Percentiles rank a stretch among this genome's conserved stretches.
Conservation (phyloP, 2,329 filamentous ascomycete species). For the Colletotrichum echinochloae region DNA sequence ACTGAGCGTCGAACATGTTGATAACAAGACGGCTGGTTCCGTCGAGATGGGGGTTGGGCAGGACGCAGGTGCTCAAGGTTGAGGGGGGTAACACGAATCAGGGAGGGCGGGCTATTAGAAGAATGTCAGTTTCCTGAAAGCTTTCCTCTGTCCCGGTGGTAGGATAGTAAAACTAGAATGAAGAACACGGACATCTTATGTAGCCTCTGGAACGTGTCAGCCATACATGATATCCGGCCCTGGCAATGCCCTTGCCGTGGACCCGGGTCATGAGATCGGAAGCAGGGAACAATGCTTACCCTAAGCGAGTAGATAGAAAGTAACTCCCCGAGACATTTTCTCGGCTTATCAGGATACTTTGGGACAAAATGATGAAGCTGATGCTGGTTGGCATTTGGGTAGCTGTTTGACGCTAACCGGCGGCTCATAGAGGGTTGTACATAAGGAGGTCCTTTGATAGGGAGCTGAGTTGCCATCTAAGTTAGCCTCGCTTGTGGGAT, state of each 20-base stretch:
- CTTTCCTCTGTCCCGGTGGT: neutral
- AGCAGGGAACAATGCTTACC: neutral
- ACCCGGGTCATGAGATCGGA: constrained; percentile 25
- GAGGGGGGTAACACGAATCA: constrained; percentile 2
- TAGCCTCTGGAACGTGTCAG: neutral
- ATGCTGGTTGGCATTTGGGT: neutral
- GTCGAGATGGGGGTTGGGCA: neutral
- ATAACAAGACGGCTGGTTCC: neutral
- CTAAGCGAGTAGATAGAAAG: neutral
- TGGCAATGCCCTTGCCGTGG: constrained; percentile 14
- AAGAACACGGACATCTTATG: neutral
- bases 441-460: neutral
- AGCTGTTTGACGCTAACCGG: neutral
- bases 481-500: neutral
- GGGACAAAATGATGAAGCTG: neutral
- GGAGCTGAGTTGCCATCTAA: neutral
- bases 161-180: neutral
- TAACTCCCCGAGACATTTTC: constrained; percentile 33
- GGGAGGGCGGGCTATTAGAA: neutral
- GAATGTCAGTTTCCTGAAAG: neutral
- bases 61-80: neutral
- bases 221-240: neutral
- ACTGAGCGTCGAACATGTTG: constrained; percentile 30
- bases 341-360: neutral
- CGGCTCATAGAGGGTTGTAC: neutral